Evolutionary conservation across 345 rosid species (phyloP), one percentile per base, ranked within the genome.

Genomic region (Viola odorata): DNA sequence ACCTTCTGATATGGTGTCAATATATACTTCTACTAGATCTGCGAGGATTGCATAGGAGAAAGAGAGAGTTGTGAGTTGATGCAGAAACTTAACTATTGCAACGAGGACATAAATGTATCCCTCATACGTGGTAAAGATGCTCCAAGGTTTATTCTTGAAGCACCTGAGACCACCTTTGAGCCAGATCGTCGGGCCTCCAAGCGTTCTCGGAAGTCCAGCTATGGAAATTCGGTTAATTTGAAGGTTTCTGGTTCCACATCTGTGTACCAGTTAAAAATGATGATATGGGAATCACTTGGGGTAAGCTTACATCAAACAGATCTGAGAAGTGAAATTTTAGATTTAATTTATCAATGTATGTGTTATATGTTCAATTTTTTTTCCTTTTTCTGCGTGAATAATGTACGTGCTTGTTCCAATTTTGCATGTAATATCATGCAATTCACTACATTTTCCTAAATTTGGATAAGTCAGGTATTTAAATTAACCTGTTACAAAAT

Each of bases 221-320:
- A 80, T 73, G 98, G 96, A 66, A 86, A 74, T 78, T 73, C 80
- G 14, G 80, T 86, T 48, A 86, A 82, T 75, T 71, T 94, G 54
- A 86, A 81, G 75, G 99, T 94, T 64, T 94, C 99, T 58, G 95
- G 96, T 6, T 79, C 91, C 45, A 94, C 91, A 50, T 76, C 97
- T 16, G 66, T 94, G 58, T 94, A 94, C 80, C 97, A 88, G 63
- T 75, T 94, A 62, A 94, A 94, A 76, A 90, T 94, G 99, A 88
- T 94, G 99, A 94, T 90, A 73, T 90, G 99, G 96, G 97, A 90
- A 75, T 84, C 91, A 54, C 91, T 94, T 62, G 99, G 99, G 95
- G 99, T 90, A 88, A 60, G 88, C 68, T 11, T 62, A 45, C 38
- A 6, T 12, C 14, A 39, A 53, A 11, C 57, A 55, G 47, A 57